Conservation (phyloP, 768 basidiomycete species). For the Leccinum boreale region DNA sequence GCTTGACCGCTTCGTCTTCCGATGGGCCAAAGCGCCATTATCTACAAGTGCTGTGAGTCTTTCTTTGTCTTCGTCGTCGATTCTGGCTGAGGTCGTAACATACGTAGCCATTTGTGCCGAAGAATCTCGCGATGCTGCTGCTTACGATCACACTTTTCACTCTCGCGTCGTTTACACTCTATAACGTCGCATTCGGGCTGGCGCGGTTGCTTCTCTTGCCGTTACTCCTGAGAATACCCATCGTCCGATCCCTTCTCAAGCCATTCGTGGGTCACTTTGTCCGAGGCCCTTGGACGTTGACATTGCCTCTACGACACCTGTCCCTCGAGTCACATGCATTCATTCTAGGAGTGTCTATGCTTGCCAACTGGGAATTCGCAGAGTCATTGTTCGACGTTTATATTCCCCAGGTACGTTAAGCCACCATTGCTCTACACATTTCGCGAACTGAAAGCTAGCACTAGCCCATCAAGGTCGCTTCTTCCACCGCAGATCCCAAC, state of each 20-base stretch:
- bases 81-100: not conserved
- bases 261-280: constrained; percentile 67
- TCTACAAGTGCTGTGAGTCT: constrained; percentile 19
- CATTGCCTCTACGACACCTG: constrained; percentile 46
- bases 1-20: constrained; percentile 55
- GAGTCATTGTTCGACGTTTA: constrained; percentile 58
- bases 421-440: not conserved
- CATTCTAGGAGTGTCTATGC: constrained; percentile 48
- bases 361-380: constrained; percentile 61
- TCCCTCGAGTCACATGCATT: constrained; percentile 47
- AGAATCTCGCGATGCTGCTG: constrained; percentile 23
- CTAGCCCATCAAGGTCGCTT: constrained; percentile 48
- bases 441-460: not conserved
- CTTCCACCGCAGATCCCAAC: constrained; percentile 47
- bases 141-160: constrained; percentile 42
- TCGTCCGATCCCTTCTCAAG: constrained; percentile 47
- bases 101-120: constrained; percentile 19
- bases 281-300: constrained; percentile 51
- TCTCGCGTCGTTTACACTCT: constrained; percentile 34
- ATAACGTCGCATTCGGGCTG: constrained; percentile 45
- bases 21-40: constrained; percentile 33
- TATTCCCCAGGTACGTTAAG: constrained; percentile 49
- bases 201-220: constrained; percentile 49
- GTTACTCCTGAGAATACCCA: constrained; percentile 50
- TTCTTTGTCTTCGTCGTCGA: not conserved